Evolutionary conservation across 2,329 filamentous ascomycete species (phyloP).

Genomic region (Paecilomyces formosus): DNA sequence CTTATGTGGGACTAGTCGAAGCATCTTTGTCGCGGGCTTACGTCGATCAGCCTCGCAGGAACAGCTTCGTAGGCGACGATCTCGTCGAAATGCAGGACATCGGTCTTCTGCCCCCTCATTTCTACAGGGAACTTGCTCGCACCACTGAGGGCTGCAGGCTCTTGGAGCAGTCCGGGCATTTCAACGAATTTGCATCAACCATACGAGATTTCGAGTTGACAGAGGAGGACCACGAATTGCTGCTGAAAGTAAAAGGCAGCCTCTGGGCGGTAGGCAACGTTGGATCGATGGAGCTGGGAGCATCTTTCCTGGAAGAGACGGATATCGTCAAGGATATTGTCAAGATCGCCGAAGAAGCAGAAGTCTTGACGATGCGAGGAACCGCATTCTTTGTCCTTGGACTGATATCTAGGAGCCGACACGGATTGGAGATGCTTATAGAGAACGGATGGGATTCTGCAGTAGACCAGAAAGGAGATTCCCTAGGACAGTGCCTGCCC

Average conservation of each 20-base stretch:
- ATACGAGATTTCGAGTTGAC: conserved; percentile 84
- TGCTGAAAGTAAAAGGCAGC: conserved; percentile 92
- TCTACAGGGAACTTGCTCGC: conserved; percentile 89
- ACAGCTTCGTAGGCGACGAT: conserved; percentile 46
- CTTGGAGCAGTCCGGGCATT: conserved; percentile 87
- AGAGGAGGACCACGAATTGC: conserved; percentile 72
- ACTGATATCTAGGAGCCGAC: conserved; percentile 81
- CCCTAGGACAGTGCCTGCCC: conserved; percentile 82
- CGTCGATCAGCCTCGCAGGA: conserved; percentile 44
- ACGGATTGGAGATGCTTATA: conserved; percentile 83
- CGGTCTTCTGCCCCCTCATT: conserved; percentile 79
- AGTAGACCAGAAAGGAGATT: conserved; percentile 72
- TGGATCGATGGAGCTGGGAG: conserved; percentile 94
- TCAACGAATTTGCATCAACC: conserved; percentile 83
- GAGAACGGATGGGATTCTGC: conserved; percentile 92
- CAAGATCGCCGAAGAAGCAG: conserved; percentile 76
- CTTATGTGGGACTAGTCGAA: conserved; percentile 90
- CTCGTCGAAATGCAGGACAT: conserved; percentile 52
- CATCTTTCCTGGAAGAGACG: conserved; percentile 82
- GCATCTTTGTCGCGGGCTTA: conserved; percentile 89
- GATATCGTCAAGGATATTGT: conserved; percentile 85
- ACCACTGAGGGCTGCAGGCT: conserved; percentile 88
- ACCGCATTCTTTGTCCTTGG: conserved; percentile 96
- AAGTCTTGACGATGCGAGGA: conserved; percentile 86
- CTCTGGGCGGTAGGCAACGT: conserved; percentile 98